Evolutionary conservation across 1,284 basidiomycete species (phyloP), one percentile per base, ranked within the genome.

Genomic region (Trametes hirsuta): DNA sequence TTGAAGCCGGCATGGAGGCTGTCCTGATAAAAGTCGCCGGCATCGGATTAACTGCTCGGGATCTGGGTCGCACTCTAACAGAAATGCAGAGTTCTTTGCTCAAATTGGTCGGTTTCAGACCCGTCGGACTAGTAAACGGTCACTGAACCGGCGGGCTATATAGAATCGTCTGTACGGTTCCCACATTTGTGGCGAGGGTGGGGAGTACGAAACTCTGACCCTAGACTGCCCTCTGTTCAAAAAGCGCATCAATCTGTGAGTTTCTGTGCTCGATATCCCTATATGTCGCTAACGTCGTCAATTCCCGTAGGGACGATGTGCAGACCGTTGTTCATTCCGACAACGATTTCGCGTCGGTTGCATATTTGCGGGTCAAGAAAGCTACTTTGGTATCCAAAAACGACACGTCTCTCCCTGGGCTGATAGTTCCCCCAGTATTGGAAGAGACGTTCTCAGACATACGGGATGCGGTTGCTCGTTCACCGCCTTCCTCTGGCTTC

Each of bases 1-100:
- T 95, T 55, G 77, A 78, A 2, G 84, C 88, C 0, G 90, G 91
- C 3, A 79, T 98, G 74, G 83, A 92, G 49, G 90, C 93, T 1
- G 81, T 98, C 48, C 74, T 99, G 6, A 97, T 99, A 76, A 99
- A 99, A 74, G 93, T 98, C 1, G 97, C 97, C 8, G 97, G 97
- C 0, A 94, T 96, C 8, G 97, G 97, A 2, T 79, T 98, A 39
- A 86, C 84, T 0, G 81, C 81, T 0, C 81, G 86, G 40, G 90
- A 98, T 72, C 84, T 99, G 1, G 94, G 94, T 11, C 90, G 86
- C 74, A 84, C 86, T 0, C 78, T 99, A 37, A 80, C 75, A 0
- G 80, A 91, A 64, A 93, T 98, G 85, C 83, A 90, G 66, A 81
- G 84, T 0, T 91, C 86, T 9, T 77, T 99, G 11, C 69, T 80